These are phyloP conservation scores for Candida dajiaensis DNA, from an alignment of 805 yeast genomes.

Conservation along the genomic window DNA sequence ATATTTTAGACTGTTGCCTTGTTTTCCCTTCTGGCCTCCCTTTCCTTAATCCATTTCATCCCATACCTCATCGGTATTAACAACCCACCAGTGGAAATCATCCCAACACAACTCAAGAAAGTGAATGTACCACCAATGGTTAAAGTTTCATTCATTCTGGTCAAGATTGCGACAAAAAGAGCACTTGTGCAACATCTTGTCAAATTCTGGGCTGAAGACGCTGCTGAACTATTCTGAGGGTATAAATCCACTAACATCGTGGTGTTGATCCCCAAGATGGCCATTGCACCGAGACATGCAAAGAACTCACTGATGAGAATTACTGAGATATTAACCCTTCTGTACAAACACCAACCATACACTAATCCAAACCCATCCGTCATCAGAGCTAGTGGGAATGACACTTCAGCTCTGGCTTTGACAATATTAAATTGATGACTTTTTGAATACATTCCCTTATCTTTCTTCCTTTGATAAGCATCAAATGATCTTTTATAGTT, in stretches of 20 bases:
- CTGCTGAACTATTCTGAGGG: slow-evolving; percentile 66
- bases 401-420: slow-evolving; percentile 46
- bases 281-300: slow-evolving; percentile 53
- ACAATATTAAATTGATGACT: slow-evolving; percentile 43
- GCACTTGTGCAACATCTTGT: slow-evolving; percentile 73
- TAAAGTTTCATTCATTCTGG: slow-evolving; percentile 51
- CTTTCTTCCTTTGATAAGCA: slow-evolving; percentile 17
- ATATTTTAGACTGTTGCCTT: not conserved
- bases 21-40: not conserved
- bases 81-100: slow-evolving; percentile 21
- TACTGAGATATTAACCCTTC: slow-evolving; percentile 36
- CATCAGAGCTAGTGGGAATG: slow-evolving; percentile 36
- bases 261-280: slow-evolving; percentile 50
- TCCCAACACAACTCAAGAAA: slow-evolving; percentile 50
- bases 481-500: slow-evolving; percentile 36
- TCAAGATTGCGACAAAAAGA: slow-evolving; percentile 58
- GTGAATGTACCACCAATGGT: slow-evolving; percentile 75
- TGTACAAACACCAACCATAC: slow-evolving; percentile 71
- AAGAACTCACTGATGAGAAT: slow-evolving; percentile 54
- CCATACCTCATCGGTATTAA: slow-evolving; percentile 28
- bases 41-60: slow-evolving; percentile 22
- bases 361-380: slow-evolving; percentile 38
- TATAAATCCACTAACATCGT: slow-evolving; percentile 73
- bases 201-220: slow-evolving; percentile 67
- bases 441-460: slow-evolving; percentile 17